Base-by-base conservation (phyloP, 78 protist species). In the Dictyostelium citrinum region DNA sequence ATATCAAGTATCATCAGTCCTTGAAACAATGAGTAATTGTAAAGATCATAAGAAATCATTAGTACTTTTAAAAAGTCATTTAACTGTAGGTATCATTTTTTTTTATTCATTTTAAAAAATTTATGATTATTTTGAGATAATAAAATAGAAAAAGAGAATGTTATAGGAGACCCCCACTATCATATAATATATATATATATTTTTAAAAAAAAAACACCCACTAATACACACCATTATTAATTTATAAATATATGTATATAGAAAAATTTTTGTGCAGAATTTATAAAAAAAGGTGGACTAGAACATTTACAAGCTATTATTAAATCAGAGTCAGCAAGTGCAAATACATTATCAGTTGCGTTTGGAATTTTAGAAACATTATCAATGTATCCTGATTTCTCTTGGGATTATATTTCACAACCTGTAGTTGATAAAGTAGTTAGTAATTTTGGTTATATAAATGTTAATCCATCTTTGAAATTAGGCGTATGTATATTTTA, bases 261-360 rank as follows among this genome's bases (percentile, higher is more conserved):
- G 83, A 51, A 85, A 61, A 14, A 82, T 33, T 75, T n/a, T 20
- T 85, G 78, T 76, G 81, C 80, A 0, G 92, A 85, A 49, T 85
- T 76, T 76, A n/a, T 85, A 14, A 76, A 43, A 77, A 85, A 77
- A 61, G 92, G 78, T 60, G 92, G 92, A 61, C 46, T 85, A 29
- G 46, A 24, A 24, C 39, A 49, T 20, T 43, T 85, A 24, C 92
- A 85, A 77, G 43, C 72, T 12, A 85, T 85, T 9, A 85, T 85
- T 29, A 60, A 60, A 60, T 33, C 79, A 58, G 92, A 85, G 6
- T 33, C 22, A n/a, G 51, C 37, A 20, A n/a, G 39, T 43, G 92
- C 83, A 37, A 85, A 85, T 60, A 76, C 83, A 37, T 24, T 85
- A 37, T 70, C 92, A 1, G 78, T 39, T 39, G 82, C 92, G 7